Percentiles rank a stretch among this genome's conserved stretches.
Evolutionary conservation across 495 filamentous ascomycete species (phyloP).

Genomic region (Penicillium riverlandense): DNA sequence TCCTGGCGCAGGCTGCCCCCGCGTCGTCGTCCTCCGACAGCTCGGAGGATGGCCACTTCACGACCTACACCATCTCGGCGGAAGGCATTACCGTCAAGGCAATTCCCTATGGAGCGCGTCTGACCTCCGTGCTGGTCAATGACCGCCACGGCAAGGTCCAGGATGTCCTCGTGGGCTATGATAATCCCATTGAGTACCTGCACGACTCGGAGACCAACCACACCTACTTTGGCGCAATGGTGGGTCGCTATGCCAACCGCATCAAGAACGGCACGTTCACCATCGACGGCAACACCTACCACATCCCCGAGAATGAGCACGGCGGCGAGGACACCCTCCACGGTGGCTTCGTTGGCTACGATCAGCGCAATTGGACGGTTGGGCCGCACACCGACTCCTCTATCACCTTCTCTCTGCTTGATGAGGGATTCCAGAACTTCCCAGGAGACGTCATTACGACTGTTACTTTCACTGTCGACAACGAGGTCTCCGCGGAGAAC

Average conservation of each 20-base stretch:
- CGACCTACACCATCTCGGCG: conserved; percentile 65
- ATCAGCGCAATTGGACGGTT: conserved; percentile 76
- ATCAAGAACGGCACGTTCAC: conserved; percentile 81
- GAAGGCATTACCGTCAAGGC: conserved; percentile 66
- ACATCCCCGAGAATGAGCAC: conserved; percentile 68
- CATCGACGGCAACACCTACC: conserved; percentile 57
- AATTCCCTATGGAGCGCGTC: conserved; percentile 71
- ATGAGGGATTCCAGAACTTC: conserved; percentile 68
- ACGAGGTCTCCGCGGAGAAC: conserved; percentile 24
- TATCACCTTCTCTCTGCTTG: conserved; percentile 74
- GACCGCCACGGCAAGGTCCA: conserved; percentile 57
- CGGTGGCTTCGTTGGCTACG: conserved; percentile 76
- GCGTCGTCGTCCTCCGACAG: conserved; percentile 3
- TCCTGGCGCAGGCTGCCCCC: conserved; percentile 15
- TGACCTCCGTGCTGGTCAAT: conserved; percentile 66
- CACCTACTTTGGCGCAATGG: conserved; percentile 71
- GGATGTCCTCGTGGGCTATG: conserved; percentile 73
- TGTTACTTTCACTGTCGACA: conserved; percentile 61
- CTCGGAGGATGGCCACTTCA: conserved; percentile 26
- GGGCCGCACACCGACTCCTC: conserved; percentile 54
- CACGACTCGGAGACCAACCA: conserved; percentile 57
- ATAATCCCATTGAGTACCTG: conserved; percentile 65
- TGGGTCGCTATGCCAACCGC: conserved; percentile 77
- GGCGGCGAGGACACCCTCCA: conserved; percentile 65
- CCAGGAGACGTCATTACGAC: conserved; percentile 73